Base-by-base conservation (phyloP, 2,329 filamentous ascomycete genomes). In the Xylaria sp. region DNA sequence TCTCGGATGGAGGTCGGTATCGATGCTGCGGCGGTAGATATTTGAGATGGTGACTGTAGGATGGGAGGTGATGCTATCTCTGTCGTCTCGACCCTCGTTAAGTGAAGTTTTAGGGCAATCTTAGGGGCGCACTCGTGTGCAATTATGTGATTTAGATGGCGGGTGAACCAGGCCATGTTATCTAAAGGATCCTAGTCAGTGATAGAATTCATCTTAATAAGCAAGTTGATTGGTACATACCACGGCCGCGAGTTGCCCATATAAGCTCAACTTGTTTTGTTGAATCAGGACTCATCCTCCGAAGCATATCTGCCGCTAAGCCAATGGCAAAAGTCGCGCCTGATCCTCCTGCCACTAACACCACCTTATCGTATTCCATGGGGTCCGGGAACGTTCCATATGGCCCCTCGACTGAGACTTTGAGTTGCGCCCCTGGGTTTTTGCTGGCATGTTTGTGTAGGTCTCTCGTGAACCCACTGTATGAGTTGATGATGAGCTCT, bases 271-370 rank as follows among this genome's bases (percentile, higher is more conserved):
- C 77, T 42, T 77, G 76, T 67, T 81, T 80, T 26, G 75, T 74
- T 2, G 79, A 78, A 40, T 77, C 75, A 48, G 80, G 74, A 0
- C 75, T 75, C 76, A 85, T 79, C 56, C 82, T 80, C 69, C 80
- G 79, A 6, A 85, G 77, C 66, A 85, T 79, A 68, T 85, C 83
- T 7, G 82, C 75, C 1, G 82, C 83, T 42, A 86, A 77, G 5
- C 84, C 84, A 66, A 86, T 85, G 0, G 83, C 85, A 74, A 90
- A 90, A 36, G 85, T 89, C 1, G 86, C 88, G 2, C 89, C 88
- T 59, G 86, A 87, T 4, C 88, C 89, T 13, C 88, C 88, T 3
- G 87, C 86, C 44, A 90, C 81, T 48, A 90, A 78, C n/a, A 90
- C 79, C 6, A 89, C 80, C 70, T 85, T 86, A 74, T 89, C 86